A percentile compares a stretch with the other conserved stretches of the same genome.
Conservation (phyloP, 805 yeast genomes). For the Ogataea paradorogensis region DNA sequence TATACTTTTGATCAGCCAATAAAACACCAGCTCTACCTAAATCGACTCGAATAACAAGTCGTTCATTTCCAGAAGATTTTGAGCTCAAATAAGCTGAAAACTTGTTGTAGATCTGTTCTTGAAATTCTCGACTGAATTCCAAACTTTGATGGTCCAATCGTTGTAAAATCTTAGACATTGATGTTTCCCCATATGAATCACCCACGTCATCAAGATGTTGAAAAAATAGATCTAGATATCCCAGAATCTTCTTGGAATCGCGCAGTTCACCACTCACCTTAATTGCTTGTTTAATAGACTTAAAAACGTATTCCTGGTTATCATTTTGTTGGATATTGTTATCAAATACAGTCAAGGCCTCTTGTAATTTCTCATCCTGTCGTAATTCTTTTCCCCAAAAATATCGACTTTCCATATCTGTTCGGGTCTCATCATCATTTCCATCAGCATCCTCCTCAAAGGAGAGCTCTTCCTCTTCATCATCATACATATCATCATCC, state of each 20-base stretch:
- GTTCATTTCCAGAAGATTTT: constrained; percentile 25
- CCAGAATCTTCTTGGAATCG: constrained; percentile 15
- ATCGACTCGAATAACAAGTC: constrained; percentile 48
- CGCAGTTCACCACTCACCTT: constrained; percentile 26
- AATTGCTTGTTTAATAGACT: constrained; percentile 33
- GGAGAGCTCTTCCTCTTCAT: constrained; percentile 34
- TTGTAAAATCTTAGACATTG: constrained; percentile 30
- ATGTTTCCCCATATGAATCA: constrained; percentile 28
- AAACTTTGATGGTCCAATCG: constrained; percentile 26
- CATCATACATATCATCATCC: constrained; percentile 38
- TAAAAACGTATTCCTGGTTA: constrained; percentile 28
- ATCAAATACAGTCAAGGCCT: constrained; percentile 27
- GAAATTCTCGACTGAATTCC: constrained; percentile 16
- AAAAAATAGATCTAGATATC: constrained; percentile 21
- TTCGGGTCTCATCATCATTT: constrained; percentile 8
- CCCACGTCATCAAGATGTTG: constrained; percentile 17
- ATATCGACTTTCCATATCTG: constrained; percentile 27
- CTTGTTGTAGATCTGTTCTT: constrained; percentile 22
- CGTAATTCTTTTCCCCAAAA: constrained; percentile 33
- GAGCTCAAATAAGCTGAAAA: constrained; percentile 18
- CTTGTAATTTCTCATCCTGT: constrained; percentile 30
- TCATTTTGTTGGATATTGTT: constrained; percentile 15
- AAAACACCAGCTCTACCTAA: constrained; percentile 42
- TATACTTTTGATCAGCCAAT: constrained; percentile 28
- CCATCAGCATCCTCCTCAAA: constrained; percentile 29